phyloP scores from a whole-genome alignment of 768 basidiomycete genomes.

The Albatrellus ellisii region DNA sequence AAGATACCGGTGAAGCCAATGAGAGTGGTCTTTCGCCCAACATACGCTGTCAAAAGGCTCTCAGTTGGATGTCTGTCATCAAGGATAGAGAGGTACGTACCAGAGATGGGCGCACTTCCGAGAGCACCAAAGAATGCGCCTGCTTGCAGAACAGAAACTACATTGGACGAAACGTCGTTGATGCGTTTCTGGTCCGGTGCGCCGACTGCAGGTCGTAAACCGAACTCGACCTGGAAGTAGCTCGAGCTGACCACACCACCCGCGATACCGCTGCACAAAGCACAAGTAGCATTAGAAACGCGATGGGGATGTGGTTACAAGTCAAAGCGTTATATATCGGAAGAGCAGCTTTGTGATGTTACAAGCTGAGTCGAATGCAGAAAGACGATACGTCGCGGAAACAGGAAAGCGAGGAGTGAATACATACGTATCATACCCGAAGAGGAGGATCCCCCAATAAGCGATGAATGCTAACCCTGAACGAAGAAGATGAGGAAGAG shows the following conservation, averaged over 20 bases:
- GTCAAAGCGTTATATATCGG: too few species aligned
- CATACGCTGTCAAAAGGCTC: slow-evolving; percentile 26
- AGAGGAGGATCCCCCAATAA: slow-evolving; percentile 73
- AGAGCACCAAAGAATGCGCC: slow-evolving; percentile 86
- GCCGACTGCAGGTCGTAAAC: slow-evolving; percentile 34
- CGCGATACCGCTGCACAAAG: slow-evolving; percentile 36
- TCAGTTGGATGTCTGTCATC: neutral
- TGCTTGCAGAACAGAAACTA: slow-evolving; percentile 80
- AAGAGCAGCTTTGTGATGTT: too few species aligned
- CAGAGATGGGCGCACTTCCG: slow-evolving; percentile 53
- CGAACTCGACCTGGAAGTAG: slow-evolving; percentile 54
- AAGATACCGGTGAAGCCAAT: slow-evolving; percentile 52
- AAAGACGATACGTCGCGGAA: slow-evolving; percentile 14
- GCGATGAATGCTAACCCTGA: slow-evolving; percentile 60
- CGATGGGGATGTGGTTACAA: too few species aligned
- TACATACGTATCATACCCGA: slow-evolving; percentile 67
- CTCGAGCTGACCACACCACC: slow-evolving; percentile 54
- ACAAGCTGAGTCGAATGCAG: neutral
- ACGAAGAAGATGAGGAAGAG: neutral
- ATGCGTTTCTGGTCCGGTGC: slow-evolving; percentile 23
- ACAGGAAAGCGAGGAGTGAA: neutral
- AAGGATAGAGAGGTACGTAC: slow-evolving; percentile 24
- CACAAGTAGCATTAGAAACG: slow-evolving; percentile 15
- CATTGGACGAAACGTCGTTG: slow-evolving; percentile 60
- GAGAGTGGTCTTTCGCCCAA: slow-evolving; percentile 58